Evolutionary conservation across 257 asterid species (phyloP).

Genomic region (Thymus quinquecostatus): DNA sequence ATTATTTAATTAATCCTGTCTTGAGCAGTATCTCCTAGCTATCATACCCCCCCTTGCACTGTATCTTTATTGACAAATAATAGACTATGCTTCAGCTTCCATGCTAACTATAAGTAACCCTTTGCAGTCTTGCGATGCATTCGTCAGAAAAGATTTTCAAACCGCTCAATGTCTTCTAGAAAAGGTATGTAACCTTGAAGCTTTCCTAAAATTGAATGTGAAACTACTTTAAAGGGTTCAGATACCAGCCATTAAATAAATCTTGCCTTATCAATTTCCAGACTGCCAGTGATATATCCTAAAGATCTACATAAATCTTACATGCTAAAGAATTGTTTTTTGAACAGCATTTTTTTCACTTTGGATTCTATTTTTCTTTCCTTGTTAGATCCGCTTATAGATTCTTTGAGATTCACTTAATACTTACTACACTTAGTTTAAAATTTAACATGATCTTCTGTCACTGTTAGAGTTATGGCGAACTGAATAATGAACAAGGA

Average conservation of each 20-base stretch:
- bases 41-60: constrained; percentile 12
- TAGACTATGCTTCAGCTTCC: constrained; percentile 17
- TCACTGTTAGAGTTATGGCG: too few species aligned
- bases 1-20: constrained; percentile 5
- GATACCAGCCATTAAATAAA: neutral
- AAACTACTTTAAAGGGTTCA: constrained; percentile 9
- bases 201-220: constrained; percentile 15
- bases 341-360: too few species aligned
- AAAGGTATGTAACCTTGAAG: constrained; percentile 50
- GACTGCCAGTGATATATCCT: neutral
- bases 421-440: too few species aligned
- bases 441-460: too few species aligned
- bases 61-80: neutral
- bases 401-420: too few species aligned
- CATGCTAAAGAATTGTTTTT: too few species aligned
- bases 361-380: too few species aligned
- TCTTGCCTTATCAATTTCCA: neutral
- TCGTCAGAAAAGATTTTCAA: constrained; percentile 41
- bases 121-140: constrained; percentile 73
- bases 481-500: too few species aligned
- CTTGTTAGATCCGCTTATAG: too few species aligned
- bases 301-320: too few species aligned
- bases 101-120: constrained; percentile 15
- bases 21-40: constrained; percentile 19
- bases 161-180: constrained; percentile 48